These are phyloP conservation scores for Candida michaelii DNA, from an alignment of 805 yeast species.

Conservation along the genomic window DNA sequence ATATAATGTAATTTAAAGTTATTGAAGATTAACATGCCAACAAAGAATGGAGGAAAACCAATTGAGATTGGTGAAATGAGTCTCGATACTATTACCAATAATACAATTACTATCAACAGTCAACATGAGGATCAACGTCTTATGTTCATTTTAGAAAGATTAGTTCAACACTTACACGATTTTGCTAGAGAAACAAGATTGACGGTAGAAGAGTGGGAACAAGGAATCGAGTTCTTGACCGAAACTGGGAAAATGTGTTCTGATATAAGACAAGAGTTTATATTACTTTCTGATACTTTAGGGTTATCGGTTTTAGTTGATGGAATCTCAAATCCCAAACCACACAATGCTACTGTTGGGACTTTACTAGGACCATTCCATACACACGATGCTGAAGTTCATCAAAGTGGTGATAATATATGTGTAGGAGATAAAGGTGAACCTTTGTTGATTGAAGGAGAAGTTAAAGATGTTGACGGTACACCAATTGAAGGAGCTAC, in stretches of 20 bases:
- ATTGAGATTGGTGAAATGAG: slow-evolving; percentile 15
- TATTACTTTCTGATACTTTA: slow-evolving; percentile 19
- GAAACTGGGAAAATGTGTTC: slow-evolving; percentile 20
- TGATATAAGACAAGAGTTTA: slow-evolving; percentile 22
- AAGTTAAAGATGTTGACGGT: slow-evolving; percentile 17
- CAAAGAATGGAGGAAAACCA: slow-evolving; percentile 1
- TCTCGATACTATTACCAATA: slow-evolving; percentile 21
- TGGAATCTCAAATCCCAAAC: slow-evolving; percentile 21
- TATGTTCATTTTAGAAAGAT: slow-evolving; percentile 13
- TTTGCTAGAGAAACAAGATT: slow-evolving; percentile 23
- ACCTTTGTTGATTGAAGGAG: slow-evolving; percentile 22
- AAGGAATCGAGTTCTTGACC: slow-evolving; percentile 20
- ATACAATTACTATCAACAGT: slow-evolving; percentile 21
- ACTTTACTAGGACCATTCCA: slow-evolving; percentile 24
- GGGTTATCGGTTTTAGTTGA: slow-evolving; percentile 23
- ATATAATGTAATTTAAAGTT: background rate
- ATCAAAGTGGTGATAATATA: slow-evolving; percentile 17
- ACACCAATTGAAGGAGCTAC: slow-evolving; percentile 19
- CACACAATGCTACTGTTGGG: slow-evolving; percentile 21
- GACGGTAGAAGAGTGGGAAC: slow-evolving; percentile 22
- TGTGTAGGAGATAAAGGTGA: slow-evolving; percentile 21
- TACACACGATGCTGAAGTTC: slow-evolving; percentile 22
- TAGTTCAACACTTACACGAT: slow-evolving; percentile 21
- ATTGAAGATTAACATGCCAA: background rate
- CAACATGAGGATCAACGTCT: slow-evolving; percentile 14